Evolutionary conservation across 306 rosid species (phyloP), one percentile per base, ranked within the genome.

Genomic region (Argentina anserina): DNA sequence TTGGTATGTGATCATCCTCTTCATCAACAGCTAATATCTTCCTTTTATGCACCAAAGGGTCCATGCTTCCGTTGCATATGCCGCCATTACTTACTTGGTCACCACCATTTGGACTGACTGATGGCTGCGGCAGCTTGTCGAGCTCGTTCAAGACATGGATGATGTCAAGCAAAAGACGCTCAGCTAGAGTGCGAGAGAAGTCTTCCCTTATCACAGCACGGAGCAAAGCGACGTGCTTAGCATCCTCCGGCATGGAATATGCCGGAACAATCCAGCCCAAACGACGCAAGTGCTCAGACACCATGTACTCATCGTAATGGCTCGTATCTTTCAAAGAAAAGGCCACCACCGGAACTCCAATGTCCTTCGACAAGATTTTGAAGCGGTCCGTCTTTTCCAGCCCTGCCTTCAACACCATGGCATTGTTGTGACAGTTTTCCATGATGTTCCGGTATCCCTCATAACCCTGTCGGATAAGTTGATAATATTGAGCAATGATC

Each of bases 401-500:
- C 11, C 79, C 79, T 15, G 58, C 65, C 67, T 77, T 81, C 0
- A 81, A 66, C 23, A 73, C 76, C 75, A 77, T 72, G 6, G 79
- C 79, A 23, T 77, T 77, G 11, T 81, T 50, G 41, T 67, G 75
- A 64, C 91, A 89, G 14, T 83, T 81, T 74, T 81, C 88, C 95
- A 87, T 89, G 70, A 87, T 78, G 41, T 79, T 76, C 0, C 49
- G 56, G 71, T 87, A 89, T 2, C 91, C 95, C 88, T 86, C 86
- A 25, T 61, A 81, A 55, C 90, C 94, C 53, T 83, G 76, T 59
- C 89, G 91, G 77, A 82, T 77, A 7, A 86, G 83, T 23, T 86
- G 91, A 78, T 84, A 86, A 61, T 89, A 89, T 74, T 89, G 94
- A 45, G 91, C 91, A 67, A 89, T 81, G 66, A 89, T 81, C 62